These are phyloP conservation scores for Triticum dicoccoides DNA, from an alignment of 176 grass and related monocot species.

Conservation along the genomic window DNA sequence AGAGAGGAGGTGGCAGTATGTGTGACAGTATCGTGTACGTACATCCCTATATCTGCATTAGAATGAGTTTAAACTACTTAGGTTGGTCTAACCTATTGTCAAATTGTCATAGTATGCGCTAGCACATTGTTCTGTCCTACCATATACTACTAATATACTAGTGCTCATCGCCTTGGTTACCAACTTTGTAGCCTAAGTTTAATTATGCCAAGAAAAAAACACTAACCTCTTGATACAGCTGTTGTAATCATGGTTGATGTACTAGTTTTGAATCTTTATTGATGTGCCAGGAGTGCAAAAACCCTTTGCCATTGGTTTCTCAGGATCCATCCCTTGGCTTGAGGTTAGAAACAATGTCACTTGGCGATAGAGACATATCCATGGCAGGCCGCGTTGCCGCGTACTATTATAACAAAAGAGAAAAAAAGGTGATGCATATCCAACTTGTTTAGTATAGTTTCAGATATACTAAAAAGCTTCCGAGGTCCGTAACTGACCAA, in stretches of 20 bases:
- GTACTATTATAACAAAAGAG: not conserved
- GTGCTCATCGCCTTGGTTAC: not conserved
- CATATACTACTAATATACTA: not conserved
- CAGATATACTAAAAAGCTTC: too few species aligned
- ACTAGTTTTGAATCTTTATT: not conserved
- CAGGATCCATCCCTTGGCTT: not conserved
- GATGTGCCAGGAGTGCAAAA: not conserved
- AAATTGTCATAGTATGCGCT: not conserved
- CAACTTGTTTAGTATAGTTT: too few species aligned
- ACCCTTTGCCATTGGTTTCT: not conserved
- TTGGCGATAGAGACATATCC: not conserved
- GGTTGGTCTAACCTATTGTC: not conserved
- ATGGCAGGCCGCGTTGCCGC: not conserved
- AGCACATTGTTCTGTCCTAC: conserved; percentile 17
- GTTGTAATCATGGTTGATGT: not conserved
- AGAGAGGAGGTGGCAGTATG: too few species aligned
- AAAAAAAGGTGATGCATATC: not conserved
- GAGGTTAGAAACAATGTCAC: not conserved
- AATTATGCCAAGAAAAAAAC: not conserved
- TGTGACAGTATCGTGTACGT: not conserved
- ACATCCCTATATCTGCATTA: not conserved
- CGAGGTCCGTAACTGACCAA: too few species aligned
- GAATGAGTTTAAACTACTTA: not conserved
- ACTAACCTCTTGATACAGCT: not conserved
- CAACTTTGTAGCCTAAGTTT: not conserved